Base-by-base conservation (phyloP, 352 stramenopile species). In the Thraustochytrium striatum region DNA sequence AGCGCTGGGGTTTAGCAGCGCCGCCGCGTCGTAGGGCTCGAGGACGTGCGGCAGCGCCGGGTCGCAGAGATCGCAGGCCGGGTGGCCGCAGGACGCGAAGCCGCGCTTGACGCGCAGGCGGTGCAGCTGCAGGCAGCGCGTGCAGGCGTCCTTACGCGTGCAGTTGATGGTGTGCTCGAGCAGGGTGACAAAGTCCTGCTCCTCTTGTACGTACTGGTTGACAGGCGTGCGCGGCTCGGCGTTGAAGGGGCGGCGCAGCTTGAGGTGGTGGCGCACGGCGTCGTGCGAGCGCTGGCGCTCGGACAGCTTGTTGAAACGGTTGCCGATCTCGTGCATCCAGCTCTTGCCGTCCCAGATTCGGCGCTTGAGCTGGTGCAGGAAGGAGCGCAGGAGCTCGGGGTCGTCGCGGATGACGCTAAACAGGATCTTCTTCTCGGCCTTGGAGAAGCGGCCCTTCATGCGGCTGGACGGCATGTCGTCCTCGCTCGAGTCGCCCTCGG, bases 311-410 rank as follows among this genome's bases (percentile, higher is more conserved):
- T 79, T 79, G 55, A 79, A 79, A 8, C 69, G 44, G 13, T 30
- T 79, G 50, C 52, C 69, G 57, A 79, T 79, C 30, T 79, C 69
- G 69, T 79, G 50, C 69, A 79, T 79, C 69, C 69, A 79, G 32
- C 19, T 43, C 53, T 79, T 79, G 50, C 69, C 69, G 43, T 79
- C 69, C 69, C 69, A 79, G 30, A 79, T 79, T 5, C 69, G 21
- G 33, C 57, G 50, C 61, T 72, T 75, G 50, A 69, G 47, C 50
- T 78, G 57, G 43, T 81, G 72, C 72, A 81, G 43, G 58, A 81
- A 72, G 72, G 35, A 58, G 1, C 72, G n/a, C 19, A 72, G 43
- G 35, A 72, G 57, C 57, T 61, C 72, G 5, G 35, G n/a, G 72
- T 81, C 72, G 36, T 81, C 57, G 55, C 38, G 57, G 33, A 72